Evolutionary conservation across 179 eudicot genomes (phyloP).

Genomic region (Pouteria campechiana): DNA sequence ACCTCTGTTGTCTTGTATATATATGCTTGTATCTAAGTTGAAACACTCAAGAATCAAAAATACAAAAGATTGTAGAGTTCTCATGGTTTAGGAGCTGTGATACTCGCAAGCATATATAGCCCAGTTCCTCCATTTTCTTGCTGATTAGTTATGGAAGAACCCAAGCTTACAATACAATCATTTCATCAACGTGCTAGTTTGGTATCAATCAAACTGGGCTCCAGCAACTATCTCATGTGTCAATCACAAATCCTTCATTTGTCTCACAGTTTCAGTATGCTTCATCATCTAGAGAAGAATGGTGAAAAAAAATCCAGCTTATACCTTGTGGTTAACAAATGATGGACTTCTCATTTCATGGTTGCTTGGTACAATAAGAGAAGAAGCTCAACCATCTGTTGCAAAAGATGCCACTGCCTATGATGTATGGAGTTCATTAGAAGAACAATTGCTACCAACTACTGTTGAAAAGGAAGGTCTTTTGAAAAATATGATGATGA

Average conservation of each 20-base stretch:
- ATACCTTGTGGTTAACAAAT: neutral
- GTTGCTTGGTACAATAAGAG: slow-evolving; percentile 2
- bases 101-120: no score
- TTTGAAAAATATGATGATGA: neutral
- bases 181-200: slow-evolving; percentile 6
- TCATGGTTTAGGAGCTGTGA: no score
- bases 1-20: no score
- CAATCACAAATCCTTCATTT: neutral
- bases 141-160: no score
- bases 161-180: neutral
- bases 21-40: no score
- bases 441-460: neutral
- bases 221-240: neutral
- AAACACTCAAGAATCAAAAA: no score
- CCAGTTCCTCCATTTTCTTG: no score
- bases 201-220: neutral
- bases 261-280: neutral
- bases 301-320: neutral
- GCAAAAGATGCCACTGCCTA: neutral
- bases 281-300: neutral
- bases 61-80: no score
- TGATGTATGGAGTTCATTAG: neutral
- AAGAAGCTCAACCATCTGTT: neutral
- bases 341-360: slow-evolving; percentile 2
- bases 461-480: neutral